Evolutionary conservation across 306 rosid species (phyloP).

Genomic region (Dryas octopetala): DNA sequence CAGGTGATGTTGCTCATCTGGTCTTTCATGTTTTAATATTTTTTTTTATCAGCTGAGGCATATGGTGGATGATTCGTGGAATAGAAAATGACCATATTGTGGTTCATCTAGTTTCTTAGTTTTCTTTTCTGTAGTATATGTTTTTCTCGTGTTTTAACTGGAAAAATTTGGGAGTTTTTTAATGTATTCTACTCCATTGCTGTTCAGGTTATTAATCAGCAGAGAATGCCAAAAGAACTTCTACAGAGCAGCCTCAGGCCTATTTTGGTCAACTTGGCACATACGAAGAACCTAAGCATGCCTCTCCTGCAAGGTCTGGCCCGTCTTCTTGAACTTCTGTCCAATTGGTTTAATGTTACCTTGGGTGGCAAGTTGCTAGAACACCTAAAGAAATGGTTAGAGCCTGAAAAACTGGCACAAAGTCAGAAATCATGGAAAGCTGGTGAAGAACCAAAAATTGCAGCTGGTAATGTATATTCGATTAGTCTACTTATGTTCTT

Average conservation of each 20-base stretch:
- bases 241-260: slow-evolving; percentile 97
- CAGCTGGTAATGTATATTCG: slow-evolving; percentile 68
- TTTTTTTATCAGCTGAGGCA: slow-evolving; percentile 6
- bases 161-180: slow-evolving; percentile 15
- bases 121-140: slow-evolving; percentile 5
- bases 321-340: slow-evolving; percentile 90
- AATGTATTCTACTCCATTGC: not conserved
- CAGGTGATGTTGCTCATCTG: slow-evolving; percentile 18
- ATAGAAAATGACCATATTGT: slow-evolving; percentile 15
- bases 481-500: slow-evolving; percentile 25
- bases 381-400: slow-evolving; percentile 98
- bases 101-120: slow-evolving; percentile 5
- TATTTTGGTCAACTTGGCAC: slow-evolving; percentile 92
- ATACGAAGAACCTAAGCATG: slow-evolving; percentile 94
- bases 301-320: slow-evolving; percentile 99
- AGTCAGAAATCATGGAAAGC: slow-evolving; percentile 98
- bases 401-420: slow-evolving; percentile 97
- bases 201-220: slow-evolving; percentile 88
- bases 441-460: slow-evolving; percentile 99
- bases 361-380: slow-evolving; percentile 90
- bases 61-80: slow-evolving; percentile 17
- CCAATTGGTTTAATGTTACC: slow-evolving; percentile 98
- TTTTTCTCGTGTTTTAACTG: slow-evolving; percentile 21
- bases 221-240: slow-evolving; percentile 95
- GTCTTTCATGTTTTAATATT: slow-evolving; percentile 3